phyloP scores from a whole-genome alignment of 305 asterid genomes.

The Caryopteris hybrid region DNA sequence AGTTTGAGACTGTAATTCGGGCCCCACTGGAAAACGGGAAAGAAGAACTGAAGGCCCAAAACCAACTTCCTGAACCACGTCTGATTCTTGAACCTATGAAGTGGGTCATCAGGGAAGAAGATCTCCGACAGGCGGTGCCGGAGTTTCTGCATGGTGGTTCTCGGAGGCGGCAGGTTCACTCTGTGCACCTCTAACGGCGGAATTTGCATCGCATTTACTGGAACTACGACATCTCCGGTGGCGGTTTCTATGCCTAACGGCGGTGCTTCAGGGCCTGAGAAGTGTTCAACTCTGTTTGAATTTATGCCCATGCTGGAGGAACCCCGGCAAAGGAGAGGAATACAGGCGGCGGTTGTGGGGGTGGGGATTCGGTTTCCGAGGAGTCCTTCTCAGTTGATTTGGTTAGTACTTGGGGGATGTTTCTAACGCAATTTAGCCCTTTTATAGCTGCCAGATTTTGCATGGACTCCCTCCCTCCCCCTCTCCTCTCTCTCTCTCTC shows the following conservation, averaged over 20 bases:
- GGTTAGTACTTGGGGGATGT: background rate
- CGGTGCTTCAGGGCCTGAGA: slow-evolving; percentile 18
- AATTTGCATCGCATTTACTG: slow-evolving; percentile 4
- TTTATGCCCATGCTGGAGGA: slow-evolving; percentile 45
- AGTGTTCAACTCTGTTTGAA: slow-evolving; percentile 57
- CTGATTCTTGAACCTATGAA: slow-evolving; percentile 72
- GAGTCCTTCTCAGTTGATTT: background rate
- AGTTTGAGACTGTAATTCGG: slow-evolving; percentile 47
- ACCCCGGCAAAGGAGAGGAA: too few relatives aligned
- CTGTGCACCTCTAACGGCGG: slow-evolving; percentile 45
- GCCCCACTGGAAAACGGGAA: slow-evolving; percentile 73
- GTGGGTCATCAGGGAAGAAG: slow-evolving; percentile 84
- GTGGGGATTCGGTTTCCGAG: background rate
- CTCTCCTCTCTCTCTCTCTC: too few relatives aligned
- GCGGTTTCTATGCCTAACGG: slow-evolving; percentile 19
- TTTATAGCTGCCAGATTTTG: slow-evolving; percentile 34
- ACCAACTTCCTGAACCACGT: slow-evolving; percentile 40
- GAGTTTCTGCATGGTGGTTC: slow-evolving; percentile 60
- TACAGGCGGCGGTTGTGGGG: background rate
- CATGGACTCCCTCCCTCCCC: slow-evolving; percentile 11
- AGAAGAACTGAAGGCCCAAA: slow-evolving; percentile 38
- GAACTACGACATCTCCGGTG: background rate
- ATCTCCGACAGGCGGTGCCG: slow-evolving; percentile 57
- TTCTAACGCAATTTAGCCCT: too few relatives aligned
- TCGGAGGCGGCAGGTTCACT: slow-evolving; percentile 66